Evolutionary conservation across 768 basidiomycete species (phyloP).

Genomic region (Clitopilus passeckerianus): DNA sequence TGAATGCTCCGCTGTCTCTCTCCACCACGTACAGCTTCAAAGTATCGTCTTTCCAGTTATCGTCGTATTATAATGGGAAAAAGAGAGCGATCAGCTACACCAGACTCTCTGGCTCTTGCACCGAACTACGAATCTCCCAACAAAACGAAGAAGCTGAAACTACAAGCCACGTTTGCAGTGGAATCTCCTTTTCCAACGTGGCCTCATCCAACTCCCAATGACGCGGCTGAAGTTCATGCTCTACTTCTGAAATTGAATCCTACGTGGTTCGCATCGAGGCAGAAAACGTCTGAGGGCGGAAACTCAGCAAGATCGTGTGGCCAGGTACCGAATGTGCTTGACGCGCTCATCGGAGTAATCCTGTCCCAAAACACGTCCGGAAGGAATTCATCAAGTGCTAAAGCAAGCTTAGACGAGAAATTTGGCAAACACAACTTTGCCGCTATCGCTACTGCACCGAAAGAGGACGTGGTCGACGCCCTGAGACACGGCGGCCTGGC

Average conservation of each 20-base stretch:
- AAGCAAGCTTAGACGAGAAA: constrained; percentile 35
- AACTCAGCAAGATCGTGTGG: constrained; percentile 44
- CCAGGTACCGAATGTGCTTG: constrained; percentile 47
- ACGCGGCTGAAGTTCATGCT: constrained; percentile 32
- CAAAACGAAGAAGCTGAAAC: constrained; percentile 45
- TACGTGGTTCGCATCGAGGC: constrained; percentile 22
- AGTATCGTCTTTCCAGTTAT: background rate
- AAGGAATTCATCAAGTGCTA: constrained; percentile 45
- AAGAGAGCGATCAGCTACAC: constrained; percentile 5
- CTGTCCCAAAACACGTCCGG: constrained; percentile 58
- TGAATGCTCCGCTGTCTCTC: background rate
- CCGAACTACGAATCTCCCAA: constrained; percentile 8
- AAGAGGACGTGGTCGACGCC: constrained; percentile 37
- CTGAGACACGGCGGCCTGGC: constrained; percentile 54
- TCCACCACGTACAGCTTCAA: background rate
- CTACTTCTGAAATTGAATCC: constrained; percentile 35
- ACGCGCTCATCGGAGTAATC: constrained; percentile 52
- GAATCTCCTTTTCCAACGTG: constrained; percentile 46
- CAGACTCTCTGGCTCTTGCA: background rate
- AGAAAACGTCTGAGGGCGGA: background rate
- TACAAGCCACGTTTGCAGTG: constrained; percentile 33
- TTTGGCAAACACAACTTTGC: constrained; percentile 50
- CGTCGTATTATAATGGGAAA: background rate
- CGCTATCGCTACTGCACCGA: constrained; percentile 40
- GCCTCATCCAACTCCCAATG: constrained; percentile 35